Conservation (phyloP, 768 basidiomycete species). For the Mycena crocata region DNA sequence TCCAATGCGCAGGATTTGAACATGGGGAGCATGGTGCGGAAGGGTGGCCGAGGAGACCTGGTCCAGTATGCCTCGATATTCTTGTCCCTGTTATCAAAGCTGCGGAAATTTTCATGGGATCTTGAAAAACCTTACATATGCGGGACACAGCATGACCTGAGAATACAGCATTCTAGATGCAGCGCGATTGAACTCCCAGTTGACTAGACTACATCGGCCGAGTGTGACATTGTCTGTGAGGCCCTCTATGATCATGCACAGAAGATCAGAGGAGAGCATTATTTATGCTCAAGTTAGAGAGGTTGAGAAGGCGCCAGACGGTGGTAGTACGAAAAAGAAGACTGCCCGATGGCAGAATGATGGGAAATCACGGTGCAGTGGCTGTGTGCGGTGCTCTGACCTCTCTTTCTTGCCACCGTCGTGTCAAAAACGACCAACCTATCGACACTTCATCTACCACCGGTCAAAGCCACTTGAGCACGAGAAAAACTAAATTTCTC, state of each 20-base stretch:
- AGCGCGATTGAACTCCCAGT: slow-evolving; percentile 55
- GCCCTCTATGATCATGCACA: slow-evolving; percentile 41
- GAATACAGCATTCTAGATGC: slow-evolving; percentile 60
- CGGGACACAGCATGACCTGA: slow-evolving; percentile 55
- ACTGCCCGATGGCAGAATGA: too few species aligned
- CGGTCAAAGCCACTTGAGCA: too few species aligned
- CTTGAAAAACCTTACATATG: slow-evolving; percentile 39
- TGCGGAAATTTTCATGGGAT: neutral
- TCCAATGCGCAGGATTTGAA: slow-evolving; percentile 56
- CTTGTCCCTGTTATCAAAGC: slow-evolving; percentile 12
- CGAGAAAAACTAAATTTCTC: too few species aligned
- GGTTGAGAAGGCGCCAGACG: too few species aligned
- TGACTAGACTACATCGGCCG: slow-evolving; percentile 56
- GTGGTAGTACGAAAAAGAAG: too few species aligned
- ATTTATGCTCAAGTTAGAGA: neutral
- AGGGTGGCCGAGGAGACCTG: slow-evolving; percentile 53
- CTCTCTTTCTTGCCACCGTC: too few species aligned
- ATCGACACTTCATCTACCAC: too few species aligned
- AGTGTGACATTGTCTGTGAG: slow-evolving; percentile 49
- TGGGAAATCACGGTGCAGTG: too few species aligned
- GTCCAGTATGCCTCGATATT: slow-evolving; percentile 5
- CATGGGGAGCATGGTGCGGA: slow-evolving; percentile 53
- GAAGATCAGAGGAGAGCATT: slow-evolving; percentile 18
- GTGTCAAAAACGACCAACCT: too few species aligned
- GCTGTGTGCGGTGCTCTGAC: too few species aligned